These are phyloP conservation scores for Podila minutissima DNA, from an alignment of 192 early-diverging fungal genomes.

Conservation along the genomic window DNA sequence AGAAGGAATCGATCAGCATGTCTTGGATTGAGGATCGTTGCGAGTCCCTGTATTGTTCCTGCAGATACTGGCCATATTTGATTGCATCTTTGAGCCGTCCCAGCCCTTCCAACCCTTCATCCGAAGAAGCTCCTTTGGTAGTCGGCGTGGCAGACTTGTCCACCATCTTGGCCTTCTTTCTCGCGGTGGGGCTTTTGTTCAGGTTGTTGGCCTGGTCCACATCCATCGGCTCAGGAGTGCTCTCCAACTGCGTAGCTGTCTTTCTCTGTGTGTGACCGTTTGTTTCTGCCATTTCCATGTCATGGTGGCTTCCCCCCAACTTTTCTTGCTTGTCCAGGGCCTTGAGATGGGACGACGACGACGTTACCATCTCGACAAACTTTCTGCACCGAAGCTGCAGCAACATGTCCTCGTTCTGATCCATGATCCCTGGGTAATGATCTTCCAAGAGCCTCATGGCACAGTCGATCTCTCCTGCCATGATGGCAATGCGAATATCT, in stretches of 20 bases:
- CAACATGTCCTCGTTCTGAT: constrained; percentile 67
- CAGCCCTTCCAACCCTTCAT: constrained; percentile 33
- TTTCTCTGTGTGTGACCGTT: neutral
- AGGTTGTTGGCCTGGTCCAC: constrained; percentile 19
- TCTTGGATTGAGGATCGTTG: constrained; percentile 16
- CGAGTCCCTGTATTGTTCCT: constrained; percentile 60
- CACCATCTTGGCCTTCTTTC: neutral
- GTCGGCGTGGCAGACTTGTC: neutral
- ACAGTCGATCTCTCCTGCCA: constrained; percentile 77
- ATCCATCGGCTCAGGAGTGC: constrained; percentile 35
- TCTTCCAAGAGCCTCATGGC: constrained; percentile 75
- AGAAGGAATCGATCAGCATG: constrained; percentile 66
- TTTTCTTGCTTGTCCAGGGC: constrained; percentile 23
- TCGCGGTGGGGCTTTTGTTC: neutral
- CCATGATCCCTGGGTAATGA: constrained; percentile 75
- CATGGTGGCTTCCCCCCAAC: constrained; percentile 41
- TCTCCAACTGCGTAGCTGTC: constrained; percentile 25
- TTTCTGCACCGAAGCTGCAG: constrained; percentile 86
- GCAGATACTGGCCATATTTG: constrained; percentile 61
- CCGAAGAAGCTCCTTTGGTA: constrained; percentile 15
- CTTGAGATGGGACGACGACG: constrained; percentile 29
- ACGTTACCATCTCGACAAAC: constrained; percentile 86
- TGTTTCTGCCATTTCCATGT: neutral
- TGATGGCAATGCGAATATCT: constrained; percentile 62
- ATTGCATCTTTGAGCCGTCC: constrained; percentile 52